A percentile compares a stretch with the other conserved stretches of the same genome.
Conservation (phyloP, 257 asterid genomes). For the Solanum pennellii region DNA sequence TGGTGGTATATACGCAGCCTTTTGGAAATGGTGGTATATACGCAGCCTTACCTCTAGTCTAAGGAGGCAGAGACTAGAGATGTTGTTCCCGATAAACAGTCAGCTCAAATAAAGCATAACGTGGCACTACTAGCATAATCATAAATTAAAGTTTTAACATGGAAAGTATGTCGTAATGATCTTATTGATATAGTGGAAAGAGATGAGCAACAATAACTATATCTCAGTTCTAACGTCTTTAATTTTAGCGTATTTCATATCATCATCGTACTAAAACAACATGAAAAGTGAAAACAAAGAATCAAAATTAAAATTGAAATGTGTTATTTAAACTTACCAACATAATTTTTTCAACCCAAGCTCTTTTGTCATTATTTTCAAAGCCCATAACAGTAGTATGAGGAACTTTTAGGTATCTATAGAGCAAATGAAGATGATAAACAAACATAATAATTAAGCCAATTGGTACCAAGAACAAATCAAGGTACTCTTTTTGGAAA, state of each 20-base stretch:
- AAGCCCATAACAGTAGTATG: background rate
- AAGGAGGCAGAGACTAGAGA: background rate
- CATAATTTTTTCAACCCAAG: constrained; percentile 5
- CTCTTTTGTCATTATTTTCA: background rate
- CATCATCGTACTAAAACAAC: background rate
- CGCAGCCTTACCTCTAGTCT: background rate
- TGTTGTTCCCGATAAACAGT: background rate
- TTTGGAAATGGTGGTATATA: no score
- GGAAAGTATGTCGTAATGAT: background rate
- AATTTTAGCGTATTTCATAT: background rate
- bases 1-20: no score
- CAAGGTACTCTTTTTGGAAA: background rate
- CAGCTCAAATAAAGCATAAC: background rate
- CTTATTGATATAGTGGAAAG: background rate
- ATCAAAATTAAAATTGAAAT: background rate
- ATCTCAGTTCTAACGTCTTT: background rate
- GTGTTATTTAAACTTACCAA: background rate
- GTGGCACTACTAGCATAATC: background rate
- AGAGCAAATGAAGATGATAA: background rate
- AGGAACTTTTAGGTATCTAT: background rate
- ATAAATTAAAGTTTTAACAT: background rate
- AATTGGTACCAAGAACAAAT: constrained; percentile 2
- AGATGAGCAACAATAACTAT: background rate
- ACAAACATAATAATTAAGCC: background rate
- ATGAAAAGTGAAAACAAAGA: background rate